Conservation (phyloP, 2,329 filamentous ascomycete species). For the Penicillium frequentans region DNA sequence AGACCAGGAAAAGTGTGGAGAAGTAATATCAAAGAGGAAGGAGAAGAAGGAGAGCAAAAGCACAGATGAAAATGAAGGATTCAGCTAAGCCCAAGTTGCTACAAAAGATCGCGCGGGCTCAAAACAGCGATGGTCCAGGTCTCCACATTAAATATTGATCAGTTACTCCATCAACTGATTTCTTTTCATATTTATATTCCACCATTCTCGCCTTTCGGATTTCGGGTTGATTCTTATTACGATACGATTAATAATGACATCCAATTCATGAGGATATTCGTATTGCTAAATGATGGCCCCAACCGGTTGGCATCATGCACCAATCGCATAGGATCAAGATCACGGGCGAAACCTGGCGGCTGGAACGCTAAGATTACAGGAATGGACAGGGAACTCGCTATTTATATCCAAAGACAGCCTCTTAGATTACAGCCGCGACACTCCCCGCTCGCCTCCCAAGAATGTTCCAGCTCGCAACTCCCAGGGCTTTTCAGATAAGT, state of each 20-base stretch:
- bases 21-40: neutral
- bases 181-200: no score
- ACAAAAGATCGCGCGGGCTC: neutral
- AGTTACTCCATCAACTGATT: neutral
- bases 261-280: neutral
- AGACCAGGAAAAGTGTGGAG: neutral
- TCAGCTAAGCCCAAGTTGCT: neutral
- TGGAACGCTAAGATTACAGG: neutral
- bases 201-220: neutral
- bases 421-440: conserved; percentile 21
- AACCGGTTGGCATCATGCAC: conserved; percentile 5
- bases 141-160: neutral
- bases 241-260: no score
- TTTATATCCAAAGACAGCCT: conserved; percentile 13
- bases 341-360: conserved; percentile 9
- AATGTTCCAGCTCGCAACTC: conserved; percentile 25
- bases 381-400: conserved; percentile 2
- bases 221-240: neutral
- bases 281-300: neutral
- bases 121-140: neutral
- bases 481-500: conserved; percentile 21
- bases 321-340: conserved; percentile 21
- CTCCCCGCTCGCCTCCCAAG: conserved; percentile 18
- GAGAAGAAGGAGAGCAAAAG: neutral
- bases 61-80: neutral